A percentile compares a stretch with the other conserved stretches of the same genome.
Conservation (phyloP, 169 alveolate species). For the Plasmodium berghei region DNA sequence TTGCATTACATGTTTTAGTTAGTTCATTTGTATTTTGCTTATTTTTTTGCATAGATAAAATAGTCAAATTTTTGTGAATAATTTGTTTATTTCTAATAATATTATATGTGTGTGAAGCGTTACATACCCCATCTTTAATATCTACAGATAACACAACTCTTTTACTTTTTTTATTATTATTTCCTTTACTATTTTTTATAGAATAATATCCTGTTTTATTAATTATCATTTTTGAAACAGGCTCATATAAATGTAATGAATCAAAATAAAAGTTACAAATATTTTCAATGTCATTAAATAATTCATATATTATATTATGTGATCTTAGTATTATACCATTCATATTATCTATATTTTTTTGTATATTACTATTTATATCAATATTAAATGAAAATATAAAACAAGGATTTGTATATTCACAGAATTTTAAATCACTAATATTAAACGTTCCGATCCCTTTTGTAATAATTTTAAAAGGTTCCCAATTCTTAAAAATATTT, state of each 20-base stretch:
- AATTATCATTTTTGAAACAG: slow-evolving; percentile 80
- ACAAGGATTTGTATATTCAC: slow-evolving; percentile 54
- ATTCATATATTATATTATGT: slow-evolving; percentile 91
- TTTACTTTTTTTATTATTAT: slow-evolving; percentile 12
- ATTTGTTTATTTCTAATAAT: slow-evolving; percentile 73
- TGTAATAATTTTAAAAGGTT: slow-evolving; percentile 83
- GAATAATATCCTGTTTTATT: slow-evolving; percentile 80
- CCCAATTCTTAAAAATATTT: slow-evolving; percentile 74
- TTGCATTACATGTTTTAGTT: slow-evolving; percentile 48
- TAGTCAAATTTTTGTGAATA: slow-evolving; percentile 64
- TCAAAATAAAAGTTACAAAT: slow-evolving; percentile 79
- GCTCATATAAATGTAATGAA: slow-evolving; percentile 76
- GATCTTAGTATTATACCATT: slow-evolving; percentile 79
- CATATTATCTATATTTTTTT: slow-evolving; percentile 43
- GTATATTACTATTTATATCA: slow-evolving; percentile 80
- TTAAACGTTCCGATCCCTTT: slow-evolving; percentile 89
- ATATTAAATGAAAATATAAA: slow-evolving; percentile 81
- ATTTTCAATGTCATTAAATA: slow-evolving; percentile 88
- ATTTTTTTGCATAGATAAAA: slow-evolving; percentile 84
- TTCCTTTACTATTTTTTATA: slow-evolving; percentile 76
- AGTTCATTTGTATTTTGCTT: slow-evolving; percentile 78
- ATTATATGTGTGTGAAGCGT: slow-evolving; percentile 46
- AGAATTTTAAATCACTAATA: slow-evolving; percentile 50
- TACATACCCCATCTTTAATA: slow-evolving; percentile 80
- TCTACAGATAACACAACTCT: slow-evolving; percentile 83